phyloP scores from a whole-genome alignment of 768 basidiomycete species.

The Termitomyces sp. region DNA sequence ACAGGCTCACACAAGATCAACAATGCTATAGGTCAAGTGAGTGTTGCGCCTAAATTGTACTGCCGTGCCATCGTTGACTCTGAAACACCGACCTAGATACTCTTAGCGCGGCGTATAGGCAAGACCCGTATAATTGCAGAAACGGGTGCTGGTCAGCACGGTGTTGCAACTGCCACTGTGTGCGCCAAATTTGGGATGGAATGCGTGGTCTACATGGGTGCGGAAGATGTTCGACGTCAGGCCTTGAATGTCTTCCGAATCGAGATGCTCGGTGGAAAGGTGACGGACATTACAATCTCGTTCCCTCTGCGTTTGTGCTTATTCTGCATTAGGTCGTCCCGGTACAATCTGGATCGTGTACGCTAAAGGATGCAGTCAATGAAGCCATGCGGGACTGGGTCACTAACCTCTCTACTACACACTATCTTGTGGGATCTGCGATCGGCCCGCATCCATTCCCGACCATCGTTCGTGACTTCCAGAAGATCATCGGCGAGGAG shows the following conservation, averaged over 20 bases:
- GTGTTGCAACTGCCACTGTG: slow-evolving; percentile 97
- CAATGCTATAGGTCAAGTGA: slow-evolving; percentile 93
- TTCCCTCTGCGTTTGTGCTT: not conserved
- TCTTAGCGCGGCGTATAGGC: slow-evolving; percentile 89
- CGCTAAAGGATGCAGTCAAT: slow-evolving; percentile 97
- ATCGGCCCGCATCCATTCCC: slow-evolving; percentile 99
- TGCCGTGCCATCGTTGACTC: not conserved
- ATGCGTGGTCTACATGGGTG: slow-evolving; percentile 97
- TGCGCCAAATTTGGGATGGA: slow-evolving; percentile 96
- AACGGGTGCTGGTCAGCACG: slow-evolving; percentile 98
- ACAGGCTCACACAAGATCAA: slow-evolving; percentile 99
- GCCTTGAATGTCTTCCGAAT: slow-evolving; percentile 98
- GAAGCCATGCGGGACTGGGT: slow-evolving; percentile 99
- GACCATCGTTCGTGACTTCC: slow-evolving; percentile 97
- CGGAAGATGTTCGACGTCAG: slow-evolving; percentile 94
- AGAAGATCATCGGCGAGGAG: slow-evolving; percentile 86
- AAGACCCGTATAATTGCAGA: slow-evolving; percentile 98
- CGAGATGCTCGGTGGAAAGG: slow-evolving; percentile 93
- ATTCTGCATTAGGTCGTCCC: slow-evolving; percentile 67
- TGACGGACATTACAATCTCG: slow-evolving; percentile 16
- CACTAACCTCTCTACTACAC: slow-evolving; percentile 87
- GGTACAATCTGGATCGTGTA: slow-evolving; percentile 89
- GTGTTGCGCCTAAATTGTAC: slow-evolving; percentile 9
- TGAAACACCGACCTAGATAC: slow-evolving; percentile 50
- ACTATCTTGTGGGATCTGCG: slow-evolving; percentile 95